A percentile compares a stretch with the other conserved stretches of the same genome.
Evolutionary conservation across 2,329 filamentous ascomycete species (phyloP).

Genomic region (Colletotrichum paranaense): DNA sequence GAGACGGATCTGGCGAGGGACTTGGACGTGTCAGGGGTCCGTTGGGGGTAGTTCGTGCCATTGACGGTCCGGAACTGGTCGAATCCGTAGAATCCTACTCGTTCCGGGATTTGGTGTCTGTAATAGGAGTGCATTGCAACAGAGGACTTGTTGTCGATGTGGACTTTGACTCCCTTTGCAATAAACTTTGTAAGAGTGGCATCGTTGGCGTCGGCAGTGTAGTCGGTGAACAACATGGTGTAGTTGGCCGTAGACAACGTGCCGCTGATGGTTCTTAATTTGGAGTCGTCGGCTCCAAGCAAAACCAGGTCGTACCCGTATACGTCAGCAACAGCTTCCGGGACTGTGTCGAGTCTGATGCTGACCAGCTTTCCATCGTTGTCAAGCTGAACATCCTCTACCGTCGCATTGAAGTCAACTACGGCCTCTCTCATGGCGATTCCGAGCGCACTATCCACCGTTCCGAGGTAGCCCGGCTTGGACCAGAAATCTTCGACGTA

Average conservation of each 20-base stretch:
- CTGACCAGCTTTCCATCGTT: neutral
- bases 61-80: constrained; percentile 31
- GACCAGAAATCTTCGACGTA: constrained; percentile 38
- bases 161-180: neutral
- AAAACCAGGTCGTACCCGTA: constrained; percentile 1
- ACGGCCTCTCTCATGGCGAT: constrained; percentile 17
- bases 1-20: neutral
- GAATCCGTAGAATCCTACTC: constrained; percentile 32
- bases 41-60: constrained; percentile 29
- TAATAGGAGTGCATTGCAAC: constrained; percentile 33
- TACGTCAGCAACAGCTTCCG: neutral
- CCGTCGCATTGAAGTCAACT: constrained; percentile 12
- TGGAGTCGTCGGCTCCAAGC: neutral
- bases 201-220: neutral
- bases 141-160: constrained; percentile 30
- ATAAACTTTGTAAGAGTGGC: neutral
- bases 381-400: neutral
- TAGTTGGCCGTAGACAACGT: neutral
- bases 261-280: neutral
- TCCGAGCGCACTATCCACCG: constrained; percentile 30
- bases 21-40: constrained; percentile 1
- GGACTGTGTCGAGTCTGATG: neutral
- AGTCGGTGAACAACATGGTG: neutral
- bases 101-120: constrained; percentile 33
- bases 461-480: constrained; percentile 34